A percentile compares a stretch with the other conserved stretches of the same genome.
phyloP scores from a whole-genome alignment of 1,139 yeast genomes.

The Kurtzmaniella natalensis region DNA sequence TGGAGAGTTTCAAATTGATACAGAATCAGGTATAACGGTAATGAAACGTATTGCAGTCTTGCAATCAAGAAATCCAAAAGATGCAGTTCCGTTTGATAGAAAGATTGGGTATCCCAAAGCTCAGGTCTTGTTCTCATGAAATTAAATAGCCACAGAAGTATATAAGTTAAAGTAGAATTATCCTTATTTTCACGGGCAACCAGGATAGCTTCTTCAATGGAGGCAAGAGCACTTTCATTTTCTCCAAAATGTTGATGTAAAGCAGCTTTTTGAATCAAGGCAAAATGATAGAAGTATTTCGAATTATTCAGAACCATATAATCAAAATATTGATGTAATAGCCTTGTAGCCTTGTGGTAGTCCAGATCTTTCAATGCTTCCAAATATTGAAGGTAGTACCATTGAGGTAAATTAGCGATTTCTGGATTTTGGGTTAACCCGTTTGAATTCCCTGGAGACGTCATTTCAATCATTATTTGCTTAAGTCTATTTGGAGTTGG shows the following conservation, averaged over 20 bases:
- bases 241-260: conserved; percentile 76
- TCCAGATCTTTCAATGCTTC: conserved; percentile 59
- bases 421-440: conserved; percentile 42
- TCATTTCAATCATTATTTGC: conserved; percentile 43
- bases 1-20: conserved; percentile 58
- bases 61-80: conserved; percentile 58
- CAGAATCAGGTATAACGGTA: conserved; percentile 53
- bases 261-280: conserved; percentile 72
- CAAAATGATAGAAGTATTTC: conserved; percentile 72
- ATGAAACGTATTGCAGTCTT: conserved; percentile 50
- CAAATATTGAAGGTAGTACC: conserved; percentile 61
- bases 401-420: conserved; percentile 51
- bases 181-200: conserved; percentile 88
- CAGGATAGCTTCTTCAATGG: conserved; percentile 82
- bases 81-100: conserved; percentile 49
- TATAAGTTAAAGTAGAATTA: conserved; percentile 63
- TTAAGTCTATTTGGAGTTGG: conserved; percentile 46
- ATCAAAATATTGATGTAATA: conserved; percentile 79
- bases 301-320: conserved; percentile 73
- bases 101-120: conserved; percentile 39
- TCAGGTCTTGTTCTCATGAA: conserved; percentile 68
- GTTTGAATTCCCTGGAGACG: conserved; percentile 36
- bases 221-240: conserved; percentile 67
- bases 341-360: conserved; percentile 69
- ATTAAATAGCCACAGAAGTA: conserved; percentile 76